Conservation (phyloP, 2,329 filamentous ascomycete genomes). For the Dothistroma septosporum region DNA sequence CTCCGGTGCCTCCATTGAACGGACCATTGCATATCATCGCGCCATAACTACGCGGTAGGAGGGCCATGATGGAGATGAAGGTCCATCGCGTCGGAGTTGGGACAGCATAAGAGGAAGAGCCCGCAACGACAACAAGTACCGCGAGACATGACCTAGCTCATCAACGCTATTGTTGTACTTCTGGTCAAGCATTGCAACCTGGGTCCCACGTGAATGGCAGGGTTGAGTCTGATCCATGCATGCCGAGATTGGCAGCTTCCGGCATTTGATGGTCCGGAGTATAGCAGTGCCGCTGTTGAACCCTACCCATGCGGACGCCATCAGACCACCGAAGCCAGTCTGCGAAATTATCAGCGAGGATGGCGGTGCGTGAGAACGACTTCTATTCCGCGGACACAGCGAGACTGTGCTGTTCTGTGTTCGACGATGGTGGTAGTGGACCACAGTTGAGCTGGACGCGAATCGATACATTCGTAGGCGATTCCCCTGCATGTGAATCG, state of each 20-base stretch:
- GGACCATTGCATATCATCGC: constrained; percentile 2
- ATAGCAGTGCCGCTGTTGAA: constrained; percentile 3
- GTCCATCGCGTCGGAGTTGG: neutral
- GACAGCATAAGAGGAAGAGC: neutral
- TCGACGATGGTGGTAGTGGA: too few relatives aligned
- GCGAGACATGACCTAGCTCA: neutral
- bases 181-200: neutral
- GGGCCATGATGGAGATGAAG: neutral
- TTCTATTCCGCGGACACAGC: too few relatives aligned
- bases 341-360: neutral
- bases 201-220: constrained; percentile 1
- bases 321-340: neutral
- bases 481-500: too few relatives aligned
- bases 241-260: neutral
- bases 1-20: constrained; percentile 10
- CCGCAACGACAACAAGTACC: neutral
- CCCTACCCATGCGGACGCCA: neutral
- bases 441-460: too few relatives aligned
- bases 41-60: constrained; percentile 1
- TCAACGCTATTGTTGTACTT: neutral
- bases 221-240: neutral
- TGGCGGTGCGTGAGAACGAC: too few relatives aligned
- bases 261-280: constrained; percentile 1
- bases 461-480: too few relatives aligned
- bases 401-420: too few relatives aligned